Conservation (phyloP, 768 basidiomycete species). For the Panaeolus cyanescens region DNA sequence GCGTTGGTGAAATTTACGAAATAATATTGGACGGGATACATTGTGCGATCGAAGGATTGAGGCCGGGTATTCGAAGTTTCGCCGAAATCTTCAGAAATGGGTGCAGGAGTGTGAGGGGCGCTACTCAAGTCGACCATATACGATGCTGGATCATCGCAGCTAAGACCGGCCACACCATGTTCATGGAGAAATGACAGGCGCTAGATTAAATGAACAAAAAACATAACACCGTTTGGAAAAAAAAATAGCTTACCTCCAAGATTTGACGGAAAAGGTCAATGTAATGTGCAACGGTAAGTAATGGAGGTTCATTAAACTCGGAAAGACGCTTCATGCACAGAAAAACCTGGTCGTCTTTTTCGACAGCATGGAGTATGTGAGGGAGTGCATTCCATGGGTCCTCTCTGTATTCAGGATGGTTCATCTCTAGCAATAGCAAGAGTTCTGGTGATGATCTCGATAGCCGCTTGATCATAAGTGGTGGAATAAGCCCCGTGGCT, state of each 20-base stretch:
- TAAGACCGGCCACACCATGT: conserved; percentile 38
- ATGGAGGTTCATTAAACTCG: conserved; percentile 46
- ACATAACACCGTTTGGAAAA: not conserved
- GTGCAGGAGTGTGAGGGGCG: conserved; percentile 15
- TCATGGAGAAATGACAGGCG: conserved; percentile 53
- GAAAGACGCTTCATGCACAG: conserved; percentile 47
- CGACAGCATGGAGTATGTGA: conserved; percentile 44
- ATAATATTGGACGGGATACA: conserved; percentile 42
- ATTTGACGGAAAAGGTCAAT: conserved; percentile 53
- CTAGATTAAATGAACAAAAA: conserved; percentile 17
- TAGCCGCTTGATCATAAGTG: conserved; percentile 43
- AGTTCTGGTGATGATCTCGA: conserved; percentile 38
- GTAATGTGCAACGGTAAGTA: conserved; percentile 47
- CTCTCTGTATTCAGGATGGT: conserved; percentile 40
- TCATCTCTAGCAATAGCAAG: conserved; percentile 42
- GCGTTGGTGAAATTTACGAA: conserved; percentile 30
- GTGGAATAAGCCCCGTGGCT: conserved; percentile 12
- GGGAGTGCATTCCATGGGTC: conserved; percentile 61
- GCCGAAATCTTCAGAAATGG: conserved; percentile 8
- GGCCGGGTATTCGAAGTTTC: not conserved
- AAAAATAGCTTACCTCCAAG: conserved; percentile 40
- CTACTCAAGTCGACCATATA: conserved; percentile 48
- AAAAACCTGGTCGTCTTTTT: conserved; percentile 41
- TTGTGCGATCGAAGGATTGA: conserved; percentile 33
- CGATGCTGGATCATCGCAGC: conserved; percentile 32